Base-by-base conservation (phyloP, 768 basidiomycete species). In the Hebeloma cylindrosporum region DNA sequence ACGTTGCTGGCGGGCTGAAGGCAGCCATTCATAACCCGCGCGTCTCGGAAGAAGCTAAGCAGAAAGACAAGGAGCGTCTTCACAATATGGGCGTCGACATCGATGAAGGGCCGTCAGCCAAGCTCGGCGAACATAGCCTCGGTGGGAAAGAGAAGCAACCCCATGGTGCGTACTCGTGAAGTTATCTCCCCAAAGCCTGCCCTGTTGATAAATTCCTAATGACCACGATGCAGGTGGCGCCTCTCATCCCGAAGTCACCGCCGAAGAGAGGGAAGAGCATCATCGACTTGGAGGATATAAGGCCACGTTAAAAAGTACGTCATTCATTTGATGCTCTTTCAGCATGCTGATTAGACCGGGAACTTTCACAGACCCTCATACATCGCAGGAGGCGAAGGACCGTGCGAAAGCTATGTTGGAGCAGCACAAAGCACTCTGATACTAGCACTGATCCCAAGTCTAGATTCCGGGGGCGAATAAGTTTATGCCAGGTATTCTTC, bases 271-370 rank as follows among this genome's bases (percentile, higher is more conserved):
- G n/a, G 34, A 45, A 7, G 53, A 50, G n/a, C 44, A 53, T 18
- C 47, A 50, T 17, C 44, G 55, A 18, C 44, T 62, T 14, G 63
- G 61, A 6, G 65, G 60, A 1, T 65, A 66, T 45, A 65, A 63
- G 34, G 64, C 66, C 0, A 57, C 62, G 2, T 36, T 66, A 29
- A 57, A 59, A 26, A 64, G 64, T 65, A 13, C 35, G 46, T 39
- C 13, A 13, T 20, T 36, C 21, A 13, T 11, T 27, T 17, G 10
- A 8, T 6, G 17, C 20, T 13, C 6, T n/a, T 10, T 10, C 2
- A 11, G 33, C 28, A 20, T 11, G 10, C 36, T 10, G n/a, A 16
- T 35, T 18, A 21, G 7, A 7, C 13, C 16, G 10, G 6, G 23
- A n/a, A n/a, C n/a, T 23, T 21, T 23, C 21, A 4, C 8, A 62